phyloP scores from a whole-genome alignment of 2,329 filamentous ascomycete species.

The Colletotrichum tropicicola region DNA sequence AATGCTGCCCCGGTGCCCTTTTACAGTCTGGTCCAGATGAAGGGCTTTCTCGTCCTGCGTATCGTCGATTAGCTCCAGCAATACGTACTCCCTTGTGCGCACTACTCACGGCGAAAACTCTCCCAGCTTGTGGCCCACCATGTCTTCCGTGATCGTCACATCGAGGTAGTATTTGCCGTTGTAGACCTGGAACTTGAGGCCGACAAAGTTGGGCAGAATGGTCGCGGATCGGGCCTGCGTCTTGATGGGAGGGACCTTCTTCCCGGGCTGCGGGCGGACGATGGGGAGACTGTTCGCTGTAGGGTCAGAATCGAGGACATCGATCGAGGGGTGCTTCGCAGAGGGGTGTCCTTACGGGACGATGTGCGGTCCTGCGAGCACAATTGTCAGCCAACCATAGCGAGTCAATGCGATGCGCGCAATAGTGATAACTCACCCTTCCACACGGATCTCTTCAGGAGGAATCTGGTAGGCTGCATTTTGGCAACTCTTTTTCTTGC shows the following conservation, averaged over 20 bases:
- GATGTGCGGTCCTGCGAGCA: conserved; percentile 56
- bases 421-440: conserved; percentile 69
- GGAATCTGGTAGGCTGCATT: conserved; percentile 76
- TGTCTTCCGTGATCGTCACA: conserved; percentile 88
- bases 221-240: conserved; percentile 90
- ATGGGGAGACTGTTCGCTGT: conserved; percentile 66
- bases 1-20: background rate
- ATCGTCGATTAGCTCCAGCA: background rate
- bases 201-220: conserved; percentile 92
- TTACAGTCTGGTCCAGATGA: conserved; percentile 53
- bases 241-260: conserved; percentile 76
- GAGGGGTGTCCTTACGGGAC: conserved; percentile 55
- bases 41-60: conserved; percentile 65
- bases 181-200: conserved; percentile 88
- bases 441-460: conserved; percentile 84
- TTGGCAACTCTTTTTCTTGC: conserved; percentile 32
- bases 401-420: background rate
- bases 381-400: background rate
- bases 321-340: conserved; percentile 22
- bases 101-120: conserved; percentile 85
- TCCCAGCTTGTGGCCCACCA: conserved; percentile 95
- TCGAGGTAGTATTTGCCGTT: conserved; percentile 90
- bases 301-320: conserved; percentile 34
- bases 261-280: conserved; percentile 65
- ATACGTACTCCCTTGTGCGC: background rate